Evolutionary conservation across 352 stramenopile genomes (phyloP), one percentile per base, ranked within the genome.

Genomic region (Phytopythium sindhum): DNA sequence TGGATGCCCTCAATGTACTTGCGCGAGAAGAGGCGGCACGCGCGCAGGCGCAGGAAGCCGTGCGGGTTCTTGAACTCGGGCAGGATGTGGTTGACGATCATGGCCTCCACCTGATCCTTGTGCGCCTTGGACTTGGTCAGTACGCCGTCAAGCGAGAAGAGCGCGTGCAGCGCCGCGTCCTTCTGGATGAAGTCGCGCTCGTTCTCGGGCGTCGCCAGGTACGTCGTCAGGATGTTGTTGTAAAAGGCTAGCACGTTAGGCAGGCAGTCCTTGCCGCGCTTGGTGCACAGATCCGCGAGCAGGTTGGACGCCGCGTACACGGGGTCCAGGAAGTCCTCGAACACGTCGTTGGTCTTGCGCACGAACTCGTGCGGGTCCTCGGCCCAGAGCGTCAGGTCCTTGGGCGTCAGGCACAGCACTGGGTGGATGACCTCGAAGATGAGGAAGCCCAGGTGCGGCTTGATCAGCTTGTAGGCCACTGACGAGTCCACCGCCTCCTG

Each of bases 291-390:
- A 57, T 98, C 93, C 0, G 90, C 86, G 8, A 99, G 84, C n/a
- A 99, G 65, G 54, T 97, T 98, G 44, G 97, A 84, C 15, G 96
- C 97, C 0, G 91, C 93, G 80, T 97, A 97, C 29, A 96, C 84
- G 0, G 97, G 96, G 73, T 98, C 95, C 42, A 98, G 84, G 74
- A 98, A 99, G 69, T 99, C 97, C 50, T 98, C 93, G 64, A 99
- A 88, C n/a, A 98, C 95, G 72, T 98, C 96, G 81, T 98, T 98
- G 35, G 96, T 95, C 77, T 98, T 97, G 72, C 97, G 93, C 28
- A 99, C 94, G 81, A 99, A 99, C 77, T 99, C 97, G 65, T 98
- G 91, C 52, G 96, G 97, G 74, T 99, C 96, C 39, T 98, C 96
- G 28, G 95, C 89, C 88, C 98, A 99, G 61, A 97, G 80, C 57